Evolutionary conservation across 225 moss, liverwort and hornwort genomes (phyloP), one percentile per base, ranked within the genome.

Genomic region (Pseudoscleropodium purum): DNA sequence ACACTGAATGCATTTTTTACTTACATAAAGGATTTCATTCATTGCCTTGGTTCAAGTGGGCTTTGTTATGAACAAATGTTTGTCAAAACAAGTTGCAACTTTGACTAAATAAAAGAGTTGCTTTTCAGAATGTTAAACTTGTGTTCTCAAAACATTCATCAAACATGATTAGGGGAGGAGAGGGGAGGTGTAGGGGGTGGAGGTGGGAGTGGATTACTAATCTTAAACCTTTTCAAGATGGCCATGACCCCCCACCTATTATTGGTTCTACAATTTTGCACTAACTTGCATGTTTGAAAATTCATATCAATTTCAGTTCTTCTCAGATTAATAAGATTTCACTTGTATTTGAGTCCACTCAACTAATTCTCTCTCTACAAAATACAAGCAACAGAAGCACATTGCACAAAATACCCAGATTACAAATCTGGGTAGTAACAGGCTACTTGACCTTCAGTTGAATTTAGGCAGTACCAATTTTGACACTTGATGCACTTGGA

Each of bases 401-500:
- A 23, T 77, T 52, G 31, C 34, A 33, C 3, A 77, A 52, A 2
- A 34, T 19, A 51, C 14, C 14, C 3, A 34, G 2, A 77, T 52
- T 34, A 8, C 23, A 52, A 33, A 34, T 77, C 34, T 77, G 2
- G 23, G 52, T 34, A 14, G 23, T 19, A 49, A 31, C 4, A 75
- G 31, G 7, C 47, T 51, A 52, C 14, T 23, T 3, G 1, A 23
- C 20, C 54, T 54, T 60, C 24, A 24, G 60, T 60, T 52, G 20
- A 36, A 23, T 54, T 39, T 67, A 52, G 52, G 39, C n/a, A 37
- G 86, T 91, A 91, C 88, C 37, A 75, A 45, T 79, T 87, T 91
- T 37, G 87, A 91, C 91, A 86, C 90, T 92, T 90, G 86, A 83
- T 83, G 92, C 17, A 14, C 56, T 85, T 66, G 65, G 41, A 80